Base-by-base conservation (phyloP, 2,329 filamentous ascomycete genomes). In the Trichothecium sympodiale region DNA sequence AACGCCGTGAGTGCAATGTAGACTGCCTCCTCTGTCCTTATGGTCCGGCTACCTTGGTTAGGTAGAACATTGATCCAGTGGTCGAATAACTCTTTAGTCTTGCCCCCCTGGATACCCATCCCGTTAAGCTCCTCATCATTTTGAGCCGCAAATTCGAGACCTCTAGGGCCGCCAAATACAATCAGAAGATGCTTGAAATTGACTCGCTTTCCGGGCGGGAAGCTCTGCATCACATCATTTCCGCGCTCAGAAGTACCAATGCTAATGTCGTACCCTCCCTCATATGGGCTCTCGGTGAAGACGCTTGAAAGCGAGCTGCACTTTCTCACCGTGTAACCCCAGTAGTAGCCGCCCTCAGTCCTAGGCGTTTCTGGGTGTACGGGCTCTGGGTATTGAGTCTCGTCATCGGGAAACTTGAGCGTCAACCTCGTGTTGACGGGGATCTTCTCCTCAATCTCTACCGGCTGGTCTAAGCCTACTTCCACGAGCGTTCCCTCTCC, bases 191-290 rank as follows among this genome's bases (percentile, higher is more conserved):
- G 85, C 40, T 77, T 73, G 55, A 83, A 85, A 10, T 48, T 40
- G 35, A 59, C 47, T 32, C 54, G 56, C 50, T 57, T 66, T 42
- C 48, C 55, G 9, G 57, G 50, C 1, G 64, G 64, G 39, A 70
- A 71, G 3, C 54, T 62, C 34, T 56, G 58, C n/a, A 58, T 61
- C 14, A 67, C 56, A 1, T 74, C 60, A 26, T 64, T 48, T 35
- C 85, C 81, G 42, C 83, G 76, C 59, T 93, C 86, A 3, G 83
- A 89, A 0, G 85, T 93, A 13, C 85, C 86, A 45, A 94, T 77
- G 46, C 78, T 84, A 38, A 88, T 47, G 56, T 93, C 84, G 57
- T 94, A 94, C 10, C 86, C 86, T 31, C 74, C 76, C 38, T 83
- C 75, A 51, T 74, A 86, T 1, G 75, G 69, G 44, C 75, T 79